Conservation (phyloP, 2,329 filamentous ascomycete species). For the Colletotrichum sp. region DNA sequence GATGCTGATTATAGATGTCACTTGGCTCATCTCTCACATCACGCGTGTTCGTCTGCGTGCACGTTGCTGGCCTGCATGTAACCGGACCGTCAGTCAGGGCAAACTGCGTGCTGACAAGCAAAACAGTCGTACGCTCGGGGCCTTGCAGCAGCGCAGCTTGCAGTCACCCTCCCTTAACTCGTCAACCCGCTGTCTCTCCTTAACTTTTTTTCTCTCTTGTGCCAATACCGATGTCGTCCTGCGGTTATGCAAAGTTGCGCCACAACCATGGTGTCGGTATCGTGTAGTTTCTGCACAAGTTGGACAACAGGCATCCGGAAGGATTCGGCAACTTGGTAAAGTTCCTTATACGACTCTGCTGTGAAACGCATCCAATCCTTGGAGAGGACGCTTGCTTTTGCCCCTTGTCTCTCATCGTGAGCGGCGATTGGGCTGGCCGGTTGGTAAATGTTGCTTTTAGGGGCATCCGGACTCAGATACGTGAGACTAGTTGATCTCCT, state of each 20-base stretch:
- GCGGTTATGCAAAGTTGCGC: constrained; percentile 21
- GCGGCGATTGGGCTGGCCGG: neutral
- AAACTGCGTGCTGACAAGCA: neutral
- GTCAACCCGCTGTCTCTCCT: neutral
- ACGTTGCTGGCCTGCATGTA: neutral
- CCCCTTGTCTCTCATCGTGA: neutral
- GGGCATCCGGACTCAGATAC: neutral
- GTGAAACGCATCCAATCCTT: constrained; percentile 6
- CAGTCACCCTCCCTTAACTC: neutral
- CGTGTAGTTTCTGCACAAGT: neutral
- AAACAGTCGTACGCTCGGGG: constrained; percentile 1
- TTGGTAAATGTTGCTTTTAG: neutral
- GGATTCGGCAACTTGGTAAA: neutral
- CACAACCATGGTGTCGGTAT: constrained; percentile 23
- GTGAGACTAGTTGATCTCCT: neutral
- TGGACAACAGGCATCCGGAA: neutral
- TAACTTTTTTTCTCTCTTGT: neutral
- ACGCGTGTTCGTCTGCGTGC: neutral
- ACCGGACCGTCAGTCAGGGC: neutral
- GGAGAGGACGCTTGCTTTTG: constrained; percentile 2
- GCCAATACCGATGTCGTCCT: neutral
- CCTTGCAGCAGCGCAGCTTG: constrained; percentile 19
- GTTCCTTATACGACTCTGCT: neutral
- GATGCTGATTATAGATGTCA: neutral
- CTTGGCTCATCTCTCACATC: neutral